Conservation (phyloP, 176 grass and related monocot species). For the Oryza rufipogon region DNA sequence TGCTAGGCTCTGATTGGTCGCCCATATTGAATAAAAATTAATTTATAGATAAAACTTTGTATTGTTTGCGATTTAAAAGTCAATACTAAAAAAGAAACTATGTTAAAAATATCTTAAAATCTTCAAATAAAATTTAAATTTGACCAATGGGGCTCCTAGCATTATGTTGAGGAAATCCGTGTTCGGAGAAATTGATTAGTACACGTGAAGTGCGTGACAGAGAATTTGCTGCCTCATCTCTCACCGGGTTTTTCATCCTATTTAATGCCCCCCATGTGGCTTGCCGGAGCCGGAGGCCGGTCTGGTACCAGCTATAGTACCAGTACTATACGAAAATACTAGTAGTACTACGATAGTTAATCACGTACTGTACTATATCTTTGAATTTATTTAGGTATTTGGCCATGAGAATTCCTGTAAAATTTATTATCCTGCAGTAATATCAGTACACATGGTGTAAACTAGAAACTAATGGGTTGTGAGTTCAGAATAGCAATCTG, state of each 20-base stretch:
- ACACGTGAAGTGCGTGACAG: background rate
- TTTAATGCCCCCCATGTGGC: slow-evolving; percentile 24
- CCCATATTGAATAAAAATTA: no score
- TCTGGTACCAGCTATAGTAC: background rate
- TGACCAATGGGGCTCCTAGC: no score
- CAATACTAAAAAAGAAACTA: no score
- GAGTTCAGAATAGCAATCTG: background rate
- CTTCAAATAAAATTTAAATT: no score
- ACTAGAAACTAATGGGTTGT: no score
- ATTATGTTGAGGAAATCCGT: background rate
- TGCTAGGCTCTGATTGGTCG: background rate
- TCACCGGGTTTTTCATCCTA: background rate
- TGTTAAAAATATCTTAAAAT: no score
- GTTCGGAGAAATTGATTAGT: background rate
- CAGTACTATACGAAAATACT: background rate
- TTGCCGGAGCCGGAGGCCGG: background rate
- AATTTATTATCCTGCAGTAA: background rate
- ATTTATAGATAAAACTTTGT: no score
- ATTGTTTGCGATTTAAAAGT: no score
- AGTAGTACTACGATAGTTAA: background rate
- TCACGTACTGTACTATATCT: background rate
- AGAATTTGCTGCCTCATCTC: no score
- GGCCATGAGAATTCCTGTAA: background rate
- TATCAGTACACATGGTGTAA: background rate
- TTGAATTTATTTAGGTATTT: background rate